Evolutionary conservation across 192 early-diverging fungal species (phyloP).

Genomic region (Entrophospora sp.): DNA sequence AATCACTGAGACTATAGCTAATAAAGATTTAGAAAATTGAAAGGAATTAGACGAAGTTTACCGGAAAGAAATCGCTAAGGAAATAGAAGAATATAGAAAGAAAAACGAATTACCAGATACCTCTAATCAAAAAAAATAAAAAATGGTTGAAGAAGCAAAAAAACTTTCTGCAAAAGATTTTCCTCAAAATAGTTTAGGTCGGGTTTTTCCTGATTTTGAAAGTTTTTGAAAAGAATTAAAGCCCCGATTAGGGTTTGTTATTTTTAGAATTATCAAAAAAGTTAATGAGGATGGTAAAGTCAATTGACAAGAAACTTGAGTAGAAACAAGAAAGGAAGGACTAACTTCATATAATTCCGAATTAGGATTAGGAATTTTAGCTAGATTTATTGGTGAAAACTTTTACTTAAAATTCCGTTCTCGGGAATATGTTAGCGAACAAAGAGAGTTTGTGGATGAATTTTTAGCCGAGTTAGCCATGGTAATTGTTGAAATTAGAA

Average conservation of each 20-base stretch:
- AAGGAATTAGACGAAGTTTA: conserved; percentile 10
- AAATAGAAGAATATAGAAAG: conserved; percentile 1
- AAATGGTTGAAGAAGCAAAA: background rate
- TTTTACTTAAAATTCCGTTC: background rate
- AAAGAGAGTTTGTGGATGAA: conserved; percentile 13
- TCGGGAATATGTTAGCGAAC: conserved; percentile 6
- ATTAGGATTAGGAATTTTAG: conserved; percentile 3
- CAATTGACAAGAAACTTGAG: background rate
- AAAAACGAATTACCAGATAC: conserved; percentile 4
- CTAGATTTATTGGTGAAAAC: background rate
- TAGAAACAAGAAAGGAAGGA: background rate
- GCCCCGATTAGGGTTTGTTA: background rate
- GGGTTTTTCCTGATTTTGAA: background rate
- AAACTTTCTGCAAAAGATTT: conserved; percentile 5
- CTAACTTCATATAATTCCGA: background rate
- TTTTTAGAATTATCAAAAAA: background rate
- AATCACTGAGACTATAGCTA: background rate
- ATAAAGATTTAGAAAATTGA: background rate
- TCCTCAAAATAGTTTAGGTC: background rate
- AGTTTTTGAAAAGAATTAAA: background rate
- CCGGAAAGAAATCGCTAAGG: conserved; percentile 10
- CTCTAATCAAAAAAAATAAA: background rate
- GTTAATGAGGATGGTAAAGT: background rate
- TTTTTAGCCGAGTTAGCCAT: background rate
- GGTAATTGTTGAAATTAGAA: background rate